Evolutionary conservation across 1,284 basidiomycete species (phyloP).

Genomic region (Ceratorhiza oryzae-sativae): DNA sequence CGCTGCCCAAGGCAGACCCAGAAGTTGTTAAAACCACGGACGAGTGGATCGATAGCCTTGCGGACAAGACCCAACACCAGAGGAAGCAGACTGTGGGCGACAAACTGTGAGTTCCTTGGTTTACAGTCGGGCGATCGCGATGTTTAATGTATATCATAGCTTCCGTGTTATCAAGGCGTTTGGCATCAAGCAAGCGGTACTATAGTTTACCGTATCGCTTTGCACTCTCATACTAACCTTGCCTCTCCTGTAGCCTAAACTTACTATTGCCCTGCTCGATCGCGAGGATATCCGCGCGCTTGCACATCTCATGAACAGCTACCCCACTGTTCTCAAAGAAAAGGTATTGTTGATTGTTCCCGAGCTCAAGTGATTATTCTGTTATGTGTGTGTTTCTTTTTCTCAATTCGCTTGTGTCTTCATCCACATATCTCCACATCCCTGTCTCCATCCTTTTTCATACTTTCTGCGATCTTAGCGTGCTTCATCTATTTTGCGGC

Average conservation of each 20-base stretch:
- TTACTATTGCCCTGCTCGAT: constrained; percentile 83
- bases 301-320: constrained; percentile 87
- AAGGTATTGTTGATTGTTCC: constrained; percentile 55
- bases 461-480: not conserved
- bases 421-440: not conserved
- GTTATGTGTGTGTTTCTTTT: constrained; percentile 7
- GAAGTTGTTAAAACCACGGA: constrained; percentile 73
- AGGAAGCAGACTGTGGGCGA: constrained; percentile 87
- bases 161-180: constrained; percentile 80
- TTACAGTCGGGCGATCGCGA: not conserved
- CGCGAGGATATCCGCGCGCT: constrained; percentile 82
- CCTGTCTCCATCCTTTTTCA: not conserved
- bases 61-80: constrained; percentile 65
- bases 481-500: not conserved
- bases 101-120: constrained; percentile 60
- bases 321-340: constrained; percentile 79
- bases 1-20: constrained; percentile 73
- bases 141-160: constrained; percentile 50
- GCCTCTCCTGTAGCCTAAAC: constrained; percentile 65
- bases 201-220: constrained; percentile 41
- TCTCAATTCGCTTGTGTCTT: not conserved
- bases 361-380: constrained; percentile 34
- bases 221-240: not conserved
- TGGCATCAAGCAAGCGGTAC: constrained; percentile 77
- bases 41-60: constrained; percentile 75